Percentiles rank a stretch among this genome's conserved stretches.
Evolutionary conservation across 345 rosid species (phyloP).

Genomic region (Excoecaria cochinchinensis): DNA sequence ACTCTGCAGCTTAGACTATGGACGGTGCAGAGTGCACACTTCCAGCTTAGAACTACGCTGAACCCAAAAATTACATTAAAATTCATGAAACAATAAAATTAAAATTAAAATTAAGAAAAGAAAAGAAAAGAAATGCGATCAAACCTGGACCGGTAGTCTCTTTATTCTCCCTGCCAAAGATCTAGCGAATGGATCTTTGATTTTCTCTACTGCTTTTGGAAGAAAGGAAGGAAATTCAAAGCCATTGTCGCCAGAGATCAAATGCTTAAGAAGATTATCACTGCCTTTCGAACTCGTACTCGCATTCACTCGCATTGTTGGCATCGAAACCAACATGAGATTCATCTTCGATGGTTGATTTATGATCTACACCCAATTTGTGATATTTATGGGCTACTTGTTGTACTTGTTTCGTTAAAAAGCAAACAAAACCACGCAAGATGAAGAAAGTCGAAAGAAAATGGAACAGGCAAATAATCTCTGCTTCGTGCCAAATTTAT

Average conservation of each 20-base stretch:
- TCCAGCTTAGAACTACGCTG: background rate
- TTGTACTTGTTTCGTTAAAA: too few relatives aligned
- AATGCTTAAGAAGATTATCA: background rate
- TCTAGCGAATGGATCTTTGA: conserved; percentile 77
- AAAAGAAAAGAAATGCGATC: background rate
- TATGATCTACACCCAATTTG: too few relatives aligned
- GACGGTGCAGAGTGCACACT: too few relatives aligned
- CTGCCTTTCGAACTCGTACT: conserved; percentile 8
- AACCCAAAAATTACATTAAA: background rate
- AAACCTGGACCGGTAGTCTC: conserved; percentile 76
- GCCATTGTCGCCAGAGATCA: conserved; percentile 17
- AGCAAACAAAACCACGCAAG: too few relatives aligned
- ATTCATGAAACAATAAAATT: background rate
- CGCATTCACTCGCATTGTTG: background rate
- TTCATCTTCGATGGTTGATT: background rate
- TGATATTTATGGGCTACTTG: too few relatives aligned
- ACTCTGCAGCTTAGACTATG: too few relatives aligned
- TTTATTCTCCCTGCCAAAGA: conserved; percentile 62
- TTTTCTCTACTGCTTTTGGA: conserved; percentile 67
- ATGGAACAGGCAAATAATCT: too few relatives aligned
- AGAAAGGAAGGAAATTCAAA: conserved; percentile 72
- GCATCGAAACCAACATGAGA: conserved; percentile 24
- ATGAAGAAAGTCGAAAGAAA: too few relatives aligned
- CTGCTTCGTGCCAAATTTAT: too few relatives aligned
- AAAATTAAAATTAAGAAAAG: too few relatives aligned